phyloP scores from a whole-genome alignment of 176 grass and related monocot genomes.

The Themeda triandra region DNA sequence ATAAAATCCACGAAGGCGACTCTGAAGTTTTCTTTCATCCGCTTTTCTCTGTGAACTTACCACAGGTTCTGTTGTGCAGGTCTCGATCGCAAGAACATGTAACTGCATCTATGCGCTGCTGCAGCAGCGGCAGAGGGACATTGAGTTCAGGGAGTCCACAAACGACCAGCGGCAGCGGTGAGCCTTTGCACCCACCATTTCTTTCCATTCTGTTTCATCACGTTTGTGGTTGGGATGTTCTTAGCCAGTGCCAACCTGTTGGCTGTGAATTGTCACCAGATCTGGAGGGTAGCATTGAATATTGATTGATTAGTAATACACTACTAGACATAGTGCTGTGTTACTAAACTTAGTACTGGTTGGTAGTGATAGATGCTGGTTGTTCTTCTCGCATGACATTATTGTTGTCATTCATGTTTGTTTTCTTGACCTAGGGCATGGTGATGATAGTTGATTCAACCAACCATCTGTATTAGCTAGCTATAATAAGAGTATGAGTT shows the following conservation, averaged over 20 bases:
- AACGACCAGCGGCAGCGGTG: conserved; percentile 90
- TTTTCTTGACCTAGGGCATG: conserved; percentile 6
- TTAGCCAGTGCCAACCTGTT: not conserved
- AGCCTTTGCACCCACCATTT: conserved; percentile 28
- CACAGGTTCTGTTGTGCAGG: conserved; percentile 25
- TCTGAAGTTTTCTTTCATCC: not conserved
- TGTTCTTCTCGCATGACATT: not conserved
- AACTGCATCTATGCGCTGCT: conserved; percentile 89
- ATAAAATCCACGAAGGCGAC: not conserved
- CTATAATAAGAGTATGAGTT: not conserved
- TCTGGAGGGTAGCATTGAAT: conserved; percentile 6
- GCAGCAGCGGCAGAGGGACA: conserved; percentile 88
- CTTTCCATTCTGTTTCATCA: not conserved
- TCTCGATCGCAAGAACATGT: conserved; percentile 87
- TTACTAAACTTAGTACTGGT: not conserved
- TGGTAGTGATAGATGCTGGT: conserved; percentile 6
- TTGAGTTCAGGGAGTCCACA: conserved; percentile 82
- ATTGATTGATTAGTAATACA: conserved; percentile 6
- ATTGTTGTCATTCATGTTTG: not conserved
- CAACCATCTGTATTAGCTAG: not conserved
- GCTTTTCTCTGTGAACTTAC: not conserved
- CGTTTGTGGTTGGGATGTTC: not conserved
- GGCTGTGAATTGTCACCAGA: conserved; percentile 14
- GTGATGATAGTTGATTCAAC: not conserved
- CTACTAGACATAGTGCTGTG: not conserved